Evolutionary conservation across 371 early-diverging fungal genomes (phyloP).

Genomic region (Mortierella polycephala): DNA sequence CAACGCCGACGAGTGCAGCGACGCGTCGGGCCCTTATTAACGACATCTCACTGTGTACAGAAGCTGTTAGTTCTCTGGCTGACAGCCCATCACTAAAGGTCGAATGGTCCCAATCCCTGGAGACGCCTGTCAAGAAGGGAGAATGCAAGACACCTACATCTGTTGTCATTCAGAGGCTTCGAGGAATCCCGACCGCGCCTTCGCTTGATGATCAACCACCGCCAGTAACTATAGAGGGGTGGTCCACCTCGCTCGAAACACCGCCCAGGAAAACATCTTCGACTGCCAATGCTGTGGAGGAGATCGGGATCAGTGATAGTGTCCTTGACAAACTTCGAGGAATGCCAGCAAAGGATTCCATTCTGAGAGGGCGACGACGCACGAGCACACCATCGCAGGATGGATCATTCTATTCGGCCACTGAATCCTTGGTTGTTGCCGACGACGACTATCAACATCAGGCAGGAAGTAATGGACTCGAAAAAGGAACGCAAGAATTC

Average conservation of each 20-base stretch:
- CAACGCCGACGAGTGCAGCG: no score
- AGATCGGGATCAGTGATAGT: conserved; percentile 3
- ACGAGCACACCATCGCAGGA: conserved; percentile 8
- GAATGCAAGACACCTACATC: neutral
- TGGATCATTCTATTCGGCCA: conserved; percentile 18
- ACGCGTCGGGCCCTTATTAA: no score
- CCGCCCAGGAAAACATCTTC: conserved; percentile 20
- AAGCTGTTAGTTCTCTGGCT: no score
- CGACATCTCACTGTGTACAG: no score
- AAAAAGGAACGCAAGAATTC: neutral
- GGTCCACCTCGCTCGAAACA: conserved; percentile 40
- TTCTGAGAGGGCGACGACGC: neutral
- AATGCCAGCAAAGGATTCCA: conserved; percentile 1
- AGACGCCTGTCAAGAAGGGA: conserved; percentile 23
- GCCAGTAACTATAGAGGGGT: conserved; percentile 11
- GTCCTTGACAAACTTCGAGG: conserved; percentile 37
- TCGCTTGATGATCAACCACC: conserved; percentile 3
- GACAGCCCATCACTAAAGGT: neutral
- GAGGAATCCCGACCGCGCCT: conserved; percentile 11
- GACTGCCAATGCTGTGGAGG: neutral
- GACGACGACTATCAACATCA: conserved; percentile 7
- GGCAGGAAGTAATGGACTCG: neutral
- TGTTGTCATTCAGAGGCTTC: conserved; percentile 6
- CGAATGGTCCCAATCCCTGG: conserved; percentile 36
- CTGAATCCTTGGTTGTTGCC: conserved; percentile 11